Evolutionary conservation across 306 rosid species (phyloP).

Genomic region (Pyrus betulifolia): DNA sequence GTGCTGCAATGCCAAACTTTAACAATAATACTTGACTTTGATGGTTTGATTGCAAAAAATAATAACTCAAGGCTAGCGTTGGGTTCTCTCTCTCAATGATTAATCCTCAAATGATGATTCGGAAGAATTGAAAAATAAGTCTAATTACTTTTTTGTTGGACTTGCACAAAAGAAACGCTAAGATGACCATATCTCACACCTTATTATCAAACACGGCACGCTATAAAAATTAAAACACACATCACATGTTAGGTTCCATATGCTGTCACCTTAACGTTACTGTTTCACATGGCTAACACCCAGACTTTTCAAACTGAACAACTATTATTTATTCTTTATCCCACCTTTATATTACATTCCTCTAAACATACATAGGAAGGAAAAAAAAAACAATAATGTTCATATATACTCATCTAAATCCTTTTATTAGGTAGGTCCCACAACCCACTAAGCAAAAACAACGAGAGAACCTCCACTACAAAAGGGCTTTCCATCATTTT

Average conservation of each 20-base stretch:
- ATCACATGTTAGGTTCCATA: too few species aligned
- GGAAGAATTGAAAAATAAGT: slow-evolving; percentile 24
- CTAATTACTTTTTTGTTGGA: slow-evolving; percentile 12
- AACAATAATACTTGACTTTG: too few species aligned
- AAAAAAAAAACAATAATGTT: background rate
- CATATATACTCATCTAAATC: slow-evolving; percentile 35
- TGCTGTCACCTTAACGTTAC: too few species aligned
- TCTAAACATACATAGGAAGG: slow-evolving; percentile 30
- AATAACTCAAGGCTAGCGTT: too few species aligned
- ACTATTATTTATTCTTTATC: slow-evolving; percentile 24
- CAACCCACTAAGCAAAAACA: slow-evolving; percentile 57
- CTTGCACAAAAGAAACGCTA: too few species aligned
- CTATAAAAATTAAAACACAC: too few species aligned
- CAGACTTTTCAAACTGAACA: slow-evolving; percentile 34
- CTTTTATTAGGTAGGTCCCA: slow-evolving; percentile 76
- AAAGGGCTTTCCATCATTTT: slow-evolving; percentile 63
- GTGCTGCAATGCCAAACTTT: too few species aligned
- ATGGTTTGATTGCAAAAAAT: too few species aligned
- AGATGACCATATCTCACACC: too few species aligned
- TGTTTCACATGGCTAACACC: background rate
- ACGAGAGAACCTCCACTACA: slow-evolving; percentile 34
- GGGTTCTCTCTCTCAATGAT: background rate
- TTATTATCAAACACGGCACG: too few species aligned
- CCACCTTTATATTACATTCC: slow-evolving; percentile 30
- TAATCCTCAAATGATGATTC: background rate